Conservation (phyloP, 208 protist species). For the Acanthamoeba castellanii region DNA sequence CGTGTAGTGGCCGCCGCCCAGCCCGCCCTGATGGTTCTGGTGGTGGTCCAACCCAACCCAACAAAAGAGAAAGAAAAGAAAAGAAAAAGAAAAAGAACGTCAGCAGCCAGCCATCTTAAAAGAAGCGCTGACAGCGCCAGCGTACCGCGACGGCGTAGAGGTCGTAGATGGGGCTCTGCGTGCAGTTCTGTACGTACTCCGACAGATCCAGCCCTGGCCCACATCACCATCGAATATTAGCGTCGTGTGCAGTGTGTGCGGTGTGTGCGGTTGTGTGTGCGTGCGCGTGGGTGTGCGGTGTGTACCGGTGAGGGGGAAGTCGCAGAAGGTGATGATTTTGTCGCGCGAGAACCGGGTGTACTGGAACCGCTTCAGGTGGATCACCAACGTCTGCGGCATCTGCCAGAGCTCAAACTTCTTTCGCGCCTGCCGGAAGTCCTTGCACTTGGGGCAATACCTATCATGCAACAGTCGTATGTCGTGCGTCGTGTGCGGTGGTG, state of each 20-base stretch:
- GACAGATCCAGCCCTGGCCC: neutral
- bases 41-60: no score
- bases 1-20: conserved; percentile 89
- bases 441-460: conserved; percentile 57
- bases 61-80: no score
- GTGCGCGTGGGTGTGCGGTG: neutral
- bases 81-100: no score
- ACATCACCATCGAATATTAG: neutral
- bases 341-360: conserved; percentile 65
- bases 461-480: no score
- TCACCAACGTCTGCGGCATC: conserved; percentile 85
- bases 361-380: conserved; percentile 89
- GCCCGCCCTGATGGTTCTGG: conserved; percentile 86
- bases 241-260: conserved; percentile 72
- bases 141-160: conserved; percentile 83
- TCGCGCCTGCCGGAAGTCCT: conserved; percentile 25
- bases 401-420: conserved; percentile 87
- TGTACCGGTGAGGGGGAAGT: conserved; percentile 76
- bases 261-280: no score
- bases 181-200: neutral
- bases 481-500: neutral
- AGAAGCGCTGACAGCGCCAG: neutral
- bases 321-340: conserved; percentile 79
- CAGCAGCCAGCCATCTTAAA: no score
- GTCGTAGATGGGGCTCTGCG: conserved; percentile 82